Percentiles rank a stretch among this genome's conserved stretches.
phyloP scores from a whole-genome alignment of 2,329 filamentous ascomycete species.

The Trichoderma lentiforme region DNA sequence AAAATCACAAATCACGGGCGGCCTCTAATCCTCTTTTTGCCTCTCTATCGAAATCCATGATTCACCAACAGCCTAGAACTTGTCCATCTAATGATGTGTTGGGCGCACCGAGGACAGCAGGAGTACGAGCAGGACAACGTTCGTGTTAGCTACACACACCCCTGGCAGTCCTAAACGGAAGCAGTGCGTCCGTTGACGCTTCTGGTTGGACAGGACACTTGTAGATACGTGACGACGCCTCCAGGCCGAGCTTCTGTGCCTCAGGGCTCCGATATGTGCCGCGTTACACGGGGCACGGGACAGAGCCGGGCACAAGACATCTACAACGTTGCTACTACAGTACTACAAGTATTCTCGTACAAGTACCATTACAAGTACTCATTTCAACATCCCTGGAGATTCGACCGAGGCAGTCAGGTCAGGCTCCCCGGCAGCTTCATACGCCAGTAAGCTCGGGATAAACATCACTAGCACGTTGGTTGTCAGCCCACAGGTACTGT shows the following conservation, averaged over 20 bases:
- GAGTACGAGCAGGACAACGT: not conserved
- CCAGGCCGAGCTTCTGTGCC: not conserved
- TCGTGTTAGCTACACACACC: not conserved
- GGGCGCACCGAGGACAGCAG: not conserved
- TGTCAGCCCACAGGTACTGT: not conserved
- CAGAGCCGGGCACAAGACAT: not conserved
- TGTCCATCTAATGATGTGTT: not conserved
- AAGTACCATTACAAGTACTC: not conserved
- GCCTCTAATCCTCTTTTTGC: not conserved
- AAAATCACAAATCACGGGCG: not conserved
- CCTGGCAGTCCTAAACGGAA: not conserved
- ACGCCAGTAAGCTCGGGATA: slow-evolving; percentile 10
- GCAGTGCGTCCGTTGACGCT: not conserved
- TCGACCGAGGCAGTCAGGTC: too few relatives aligned
- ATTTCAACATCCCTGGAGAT: not conserved
- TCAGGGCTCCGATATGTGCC: not conserved
- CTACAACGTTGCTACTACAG: not conserved
- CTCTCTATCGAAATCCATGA: not conserved
- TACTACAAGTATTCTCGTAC: not conserved
- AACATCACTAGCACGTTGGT: slow-evolving; percentile 2
- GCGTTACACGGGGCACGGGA: not conserved
- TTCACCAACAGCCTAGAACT: not conserved
- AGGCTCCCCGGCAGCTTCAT: slow-evolving; percentile 30
- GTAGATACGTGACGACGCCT: not conserved
- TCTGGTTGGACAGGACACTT: not conserved